phyloP scores from a whole-genome alignment of 2,329 filamentous ascomycete species.

The Aaosphaeria arxii region DNA sequence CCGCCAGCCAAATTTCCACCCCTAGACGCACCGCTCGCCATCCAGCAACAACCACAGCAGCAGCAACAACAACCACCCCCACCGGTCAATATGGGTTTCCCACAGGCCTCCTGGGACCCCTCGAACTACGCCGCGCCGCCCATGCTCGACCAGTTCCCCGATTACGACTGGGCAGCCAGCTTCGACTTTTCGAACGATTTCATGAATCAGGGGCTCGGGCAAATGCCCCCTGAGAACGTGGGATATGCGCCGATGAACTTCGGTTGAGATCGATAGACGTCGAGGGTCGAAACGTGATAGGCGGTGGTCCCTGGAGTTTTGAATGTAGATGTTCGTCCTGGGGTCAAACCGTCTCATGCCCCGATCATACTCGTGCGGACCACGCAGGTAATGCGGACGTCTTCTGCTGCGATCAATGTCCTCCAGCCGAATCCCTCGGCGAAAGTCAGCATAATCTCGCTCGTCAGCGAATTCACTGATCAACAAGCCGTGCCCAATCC shows the following conservation, averaged over 20 bases:
- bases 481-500: too few relatives aligned
- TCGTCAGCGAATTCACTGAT: too few relatives aligned
- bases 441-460: too few relatives aligned
- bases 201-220: conserved; percentile 7
- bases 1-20: neutral
- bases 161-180: conserved; percentile 37
- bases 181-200: conserved; percentile 33
- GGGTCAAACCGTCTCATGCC: too few relatives aligned
- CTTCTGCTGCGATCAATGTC: too few relatives aligned
- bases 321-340: too few relatives aligned
- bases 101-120: conserved; percentile 24
- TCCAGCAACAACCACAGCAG: neutral
- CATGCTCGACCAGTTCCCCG: conserved; percentile 35
- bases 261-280: neutral
- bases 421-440: too few relatives aligned
- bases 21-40: neutral
- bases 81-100: conserved; percentile 14
- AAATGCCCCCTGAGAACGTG: neutral
- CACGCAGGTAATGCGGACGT: too few relatives aligned
- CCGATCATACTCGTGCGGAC: too few relatives aligned
- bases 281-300: neutral
- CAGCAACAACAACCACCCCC: conserved; percentile 15
- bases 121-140: conserved; percentile 27
- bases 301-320: neutral
- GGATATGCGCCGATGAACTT: conserved; percentile 1